Evolutionary conservation across 768 basidiomycete species (phyloP).

Genomic region (Termitomyces sp.): DNA sequence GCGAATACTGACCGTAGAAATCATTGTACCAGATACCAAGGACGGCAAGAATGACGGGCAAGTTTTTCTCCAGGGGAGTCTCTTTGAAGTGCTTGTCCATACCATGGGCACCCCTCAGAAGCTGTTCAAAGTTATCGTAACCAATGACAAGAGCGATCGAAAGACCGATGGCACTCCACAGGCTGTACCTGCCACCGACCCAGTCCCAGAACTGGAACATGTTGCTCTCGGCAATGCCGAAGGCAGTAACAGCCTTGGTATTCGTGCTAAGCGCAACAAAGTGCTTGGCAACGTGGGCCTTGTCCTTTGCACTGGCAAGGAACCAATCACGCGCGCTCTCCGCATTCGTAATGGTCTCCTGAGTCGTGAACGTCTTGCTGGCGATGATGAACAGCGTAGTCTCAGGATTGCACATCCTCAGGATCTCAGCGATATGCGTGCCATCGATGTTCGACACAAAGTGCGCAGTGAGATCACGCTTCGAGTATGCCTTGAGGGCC

Average conservation of each 20-base stretch:
- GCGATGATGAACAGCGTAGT: constrained; percentile 96
- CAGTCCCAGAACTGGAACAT: constrained; percentile 99
- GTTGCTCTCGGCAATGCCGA: constrained; percentile 86
- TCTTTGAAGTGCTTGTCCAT: constrained; percentile 98
- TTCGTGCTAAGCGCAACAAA: constrained; percentile 98
- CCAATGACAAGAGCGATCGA: constrained; percentile 93
- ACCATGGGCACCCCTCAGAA: constrained; percentile 89
- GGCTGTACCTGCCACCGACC: constrained; percentile 97
- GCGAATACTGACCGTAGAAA: constrained; percentile 71
- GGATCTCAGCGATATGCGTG: constrained; percentile 89
- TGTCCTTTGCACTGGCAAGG: constrained; percentile 76
- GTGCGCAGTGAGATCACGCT: constrained; percentile 80
- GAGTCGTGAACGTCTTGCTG: constrained; percentile 99
- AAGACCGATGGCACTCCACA: constrained; percentile 98
- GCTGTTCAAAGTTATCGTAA: constrained; percentile 87
- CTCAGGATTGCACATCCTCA: constrained; percentile 79
- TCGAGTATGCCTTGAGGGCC: constrained; percentile 89
- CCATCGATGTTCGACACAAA: constrained; percentile 99
- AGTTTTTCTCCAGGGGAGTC: constrained; percentile 81
- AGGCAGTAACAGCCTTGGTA: constrained; percentile 85
- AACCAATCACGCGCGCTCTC: constrained; percentile 95
- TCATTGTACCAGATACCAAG: constrained; percentile 99
- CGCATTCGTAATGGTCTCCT: constrained; percentile 99
- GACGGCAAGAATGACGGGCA: constrained; percentile 87
- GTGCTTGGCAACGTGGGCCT: constrained; percentile 94